A percentile compares a stretch with the other conserved stretches of the same genome.
Conservation (phyloP, 106 monocot species). For the Apostasia ramifera region DNA sequence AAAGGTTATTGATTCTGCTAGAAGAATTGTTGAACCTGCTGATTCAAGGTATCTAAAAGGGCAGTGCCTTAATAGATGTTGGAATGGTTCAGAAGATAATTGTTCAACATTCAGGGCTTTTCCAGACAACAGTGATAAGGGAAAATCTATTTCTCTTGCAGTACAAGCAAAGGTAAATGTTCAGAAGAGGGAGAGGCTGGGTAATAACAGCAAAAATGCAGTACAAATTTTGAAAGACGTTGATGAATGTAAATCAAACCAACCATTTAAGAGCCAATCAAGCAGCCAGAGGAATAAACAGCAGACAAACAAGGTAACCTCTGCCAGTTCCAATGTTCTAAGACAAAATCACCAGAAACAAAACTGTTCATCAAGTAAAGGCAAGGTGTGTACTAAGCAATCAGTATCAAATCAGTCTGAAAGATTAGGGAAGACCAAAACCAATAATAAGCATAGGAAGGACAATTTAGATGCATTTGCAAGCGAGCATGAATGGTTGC, state of each 20-base stretch:
- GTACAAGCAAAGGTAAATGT: conserved; percentile 58
- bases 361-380: conserved; percentile 37
- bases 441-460: conserved; percentile 24
- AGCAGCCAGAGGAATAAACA: conserved; percentile 39
- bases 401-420: conserved; percentile 29
- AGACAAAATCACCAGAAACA: conserved; percentile 88
- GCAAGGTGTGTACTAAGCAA: conserved; percentile 31
- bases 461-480: conserved; percentile 6
- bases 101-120: conserved; percentile 1
- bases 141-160: conserved; percentile 39
- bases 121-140: conserved; percentile 20
- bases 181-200: conserved; percentile 39
- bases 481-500: conserved; percentile 22
- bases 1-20: conserved; percentile 25
- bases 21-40: conserved; percentile 23
- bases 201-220: conserved; percentile 13
- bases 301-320: conserved; percentile 22
- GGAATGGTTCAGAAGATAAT: conserved; percentile 27
- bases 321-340: conserved; percentile 36
- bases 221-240: conserved; percentile 11
- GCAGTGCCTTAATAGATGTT: conserved; percentile 32
- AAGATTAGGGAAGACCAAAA: conserved; percentile 27
- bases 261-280: conserved; percentile 21
- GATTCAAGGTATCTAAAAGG: conserved; percentile 22
- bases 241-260: conserved; percentile 17